phyloP scores from a whole-genome alignment of 1,284 basidiomycete genomes.

The Stereum hirsutum region DNA sequence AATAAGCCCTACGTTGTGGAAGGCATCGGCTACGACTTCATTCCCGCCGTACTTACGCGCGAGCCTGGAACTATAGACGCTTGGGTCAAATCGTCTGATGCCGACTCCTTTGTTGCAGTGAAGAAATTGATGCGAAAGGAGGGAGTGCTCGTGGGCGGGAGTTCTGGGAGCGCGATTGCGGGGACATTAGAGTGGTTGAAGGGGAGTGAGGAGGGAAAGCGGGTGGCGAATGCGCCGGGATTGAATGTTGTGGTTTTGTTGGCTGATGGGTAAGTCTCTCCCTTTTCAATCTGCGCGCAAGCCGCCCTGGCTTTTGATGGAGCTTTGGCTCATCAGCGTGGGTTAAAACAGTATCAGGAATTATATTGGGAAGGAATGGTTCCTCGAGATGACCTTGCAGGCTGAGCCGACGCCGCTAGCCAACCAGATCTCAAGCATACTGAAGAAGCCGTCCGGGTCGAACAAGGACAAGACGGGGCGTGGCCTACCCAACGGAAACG shows the following conservation, averaged over 20 bases:
- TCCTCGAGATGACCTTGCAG: conserved; percentile 56
- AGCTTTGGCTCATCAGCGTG: neutral
- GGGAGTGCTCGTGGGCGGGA: conserved; percentile 88
- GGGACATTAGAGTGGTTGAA: conserved; percentile 77
- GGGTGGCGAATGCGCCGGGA: conserved; percentile 60
- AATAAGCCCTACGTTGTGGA: conserved; percentile 76
- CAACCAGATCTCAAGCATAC: conserved; percentile 35
- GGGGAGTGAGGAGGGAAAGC: conserved; percentile 56
- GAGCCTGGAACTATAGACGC: conserved; percentile 43
- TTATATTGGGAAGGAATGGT: conserved; percentile 94
- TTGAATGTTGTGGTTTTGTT: conserved; percentile 86
- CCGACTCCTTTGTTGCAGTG: conserved; percentile 74
- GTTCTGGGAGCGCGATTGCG: conserved; percentile 78
- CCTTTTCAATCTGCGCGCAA: too few species aligned
- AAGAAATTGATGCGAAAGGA: conserved; percentile 79
- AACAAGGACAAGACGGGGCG: neutral
- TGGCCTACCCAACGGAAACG: neutral
- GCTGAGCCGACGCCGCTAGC: conserved; percentile 44
- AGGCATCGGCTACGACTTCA: conserved; percentile 93
- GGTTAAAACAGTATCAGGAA: conserved; percentile 70
- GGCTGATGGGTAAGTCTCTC: conserved; percentile 66
- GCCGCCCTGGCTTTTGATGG: too few species aligned
- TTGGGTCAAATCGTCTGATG: conserved; percentile 87
- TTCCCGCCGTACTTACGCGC: conserved; percentile 73
- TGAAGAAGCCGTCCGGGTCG: too few species aligned